A percentile compares a stretch with the other conserved stretches of the same genome.
Conservation (phyloP, 225 moss, liverwort and hornwort species). For the Pleurozium schreberi region DNA sequence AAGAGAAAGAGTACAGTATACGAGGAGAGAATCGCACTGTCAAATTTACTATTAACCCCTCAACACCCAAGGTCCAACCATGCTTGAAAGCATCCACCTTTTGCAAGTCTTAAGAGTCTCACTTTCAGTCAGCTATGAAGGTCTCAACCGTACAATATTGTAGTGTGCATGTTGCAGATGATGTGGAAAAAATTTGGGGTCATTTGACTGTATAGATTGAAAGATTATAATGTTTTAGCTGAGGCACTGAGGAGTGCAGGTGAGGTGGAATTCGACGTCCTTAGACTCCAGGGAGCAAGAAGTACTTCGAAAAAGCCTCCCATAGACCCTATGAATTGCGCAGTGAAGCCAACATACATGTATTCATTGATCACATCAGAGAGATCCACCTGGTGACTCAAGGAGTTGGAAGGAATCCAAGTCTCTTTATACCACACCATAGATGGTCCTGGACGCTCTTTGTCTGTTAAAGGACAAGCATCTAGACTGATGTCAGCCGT, state of each 20-base stretch:
- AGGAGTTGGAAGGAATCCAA: neutral
- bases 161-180: too few relatives aligned
- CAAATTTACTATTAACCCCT: too few relatives aligned
- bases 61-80: too few relatives aligned
- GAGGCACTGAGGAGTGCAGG: neutral
- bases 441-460: neutral
- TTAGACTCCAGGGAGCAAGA: neutral
- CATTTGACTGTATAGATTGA: too few relatives aligned
- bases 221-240: too few relatives aligned
- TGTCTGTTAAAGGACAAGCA: neutral
- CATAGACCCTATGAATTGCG: neutral
- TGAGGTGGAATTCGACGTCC: neutral
- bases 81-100: too few relatives aligned
- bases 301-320: neutral
- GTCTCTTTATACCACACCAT: neutral
- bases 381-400: neutral
- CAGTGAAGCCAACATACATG: neutral
- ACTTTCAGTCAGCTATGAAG: too few relatives aligned
- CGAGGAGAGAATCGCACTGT: neutral
- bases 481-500: rapidly evolving
- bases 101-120: too few relatives aligned
- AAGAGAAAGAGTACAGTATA: neutral
- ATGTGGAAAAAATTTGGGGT: too few relatives aligned
- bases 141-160: too few relatives aligned
- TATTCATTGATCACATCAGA: neutral